Percentiles rank a stretch among this genome's conserved stretches.
phyloP scores from a whole-genome alignment of 2,329 filamentous ascomycete genomes.

The Clonostachys sp. region DNA sequence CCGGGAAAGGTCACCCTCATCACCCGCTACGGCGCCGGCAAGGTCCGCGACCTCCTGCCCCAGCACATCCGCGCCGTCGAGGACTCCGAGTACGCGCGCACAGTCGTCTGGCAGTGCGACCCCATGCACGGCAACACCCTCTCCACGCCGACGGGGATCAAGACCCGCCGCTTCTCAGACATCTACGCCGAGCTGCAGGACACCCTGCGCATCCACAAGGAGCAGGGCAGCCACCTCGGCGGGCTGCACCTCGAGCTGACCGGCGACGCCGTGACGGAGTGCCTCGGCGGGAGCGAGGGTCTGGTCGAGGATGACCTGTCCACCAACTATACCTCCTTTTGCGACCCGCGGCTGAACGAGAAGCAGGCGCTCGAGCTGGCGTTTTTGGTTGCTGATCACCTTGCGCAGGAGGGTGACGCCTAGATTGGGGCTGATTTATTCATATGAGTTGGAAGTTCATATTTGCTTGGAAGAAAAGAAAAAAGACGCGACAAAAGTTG shows the following conservation, averaged over 20 bases:
- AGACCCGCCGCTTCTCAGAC: conserved; percentile 86
- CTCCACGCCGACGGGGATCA: conserved; percentile 71
- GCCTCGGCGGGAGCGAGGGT: conserved; percentile 82
- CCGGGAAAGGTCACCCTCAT: conserved; percentile 94
- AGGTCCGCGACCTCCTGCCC: conserved; percentile 72
- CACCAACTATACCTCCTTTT: conserved; percentile 92
- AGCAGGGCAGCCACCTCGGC: conserved; percentile 80
- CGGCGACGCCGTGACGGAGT: conserved; percentile 94
- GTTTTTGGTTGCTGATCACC: conserved; percentile 87
- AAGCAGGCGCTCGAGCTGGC: conserved; percentile 95
- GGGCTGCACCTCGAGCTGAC: conserved; percentile 95
- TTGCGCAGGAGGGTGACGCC: conserved; percentile 29
- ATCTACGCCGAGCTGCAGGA: conserved; percentile 85
- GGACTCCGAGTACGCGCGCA: conserved; percentile 60
- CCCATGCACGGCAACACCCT: conserved; percentile 90
- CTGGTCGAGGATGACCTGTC: conserved; percentile 84
- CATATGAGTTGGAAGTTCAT: background rate
- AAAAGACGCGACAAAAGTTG: background rate
- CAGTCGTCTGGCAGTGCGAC: conserved; percentile 95
- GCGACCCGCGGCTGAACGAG: conserved; percentile 92
- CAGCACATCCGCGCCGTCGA: conserved; percentile 87
- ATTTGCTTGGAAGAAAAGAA: background rate
- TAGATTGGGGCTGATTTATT: background rate
- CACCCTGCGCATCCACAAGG: conserved; percentile 79
- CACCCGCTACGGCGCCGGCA: conserved; percentile 82